phyloP scores from a whole-genome alignment of 805 yeast species.

The Kodamaea fukazawae region DNA sequence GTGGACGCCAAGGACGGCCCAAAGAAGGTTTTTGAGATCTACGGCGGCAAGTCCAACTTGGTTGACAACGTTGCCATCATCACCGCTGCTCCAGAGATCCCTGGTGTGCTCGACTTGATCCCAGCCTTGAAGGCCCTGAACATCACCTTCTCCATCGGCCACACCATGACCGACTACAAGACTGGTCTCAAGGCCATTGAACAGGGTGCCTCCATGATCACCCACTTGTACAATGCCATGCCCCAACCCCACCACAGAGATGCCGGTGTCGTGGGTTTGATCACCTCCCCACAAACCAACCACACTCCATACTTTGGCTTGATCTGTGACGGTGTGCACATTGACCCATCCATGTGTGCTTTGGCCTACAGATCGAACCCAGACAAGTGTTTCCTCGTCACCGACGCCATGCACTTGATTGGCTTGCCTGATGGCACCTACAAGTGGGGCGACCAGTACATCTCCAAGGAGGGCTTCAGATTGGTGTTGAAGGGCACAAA shows the following conservation, averaged over 20 bases:
- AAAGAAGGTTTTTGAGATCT: slow-evolving; percentile 29
- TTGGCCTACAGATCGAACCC: slow-evolving; percentile 51
- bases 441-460: slow-evolving; percentile 48
- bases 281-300: slow-evolving; percentile 27
- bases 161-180: slow-evolving; percentile 40
- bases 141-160: slow-evolving; percentile 46
- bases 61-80: slow-evolving; percentile 38
- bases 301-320: slow-evolving; percentile 50
- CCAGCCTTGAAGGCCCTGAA: slow-evolving; percentile 31
- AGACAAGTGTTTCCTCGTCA: slow-evolving; percentile 52
- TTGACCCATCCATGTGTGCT: slow-evolving; percentile 51
- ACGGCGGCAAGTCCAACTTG: slow-evolving; percentile 34
- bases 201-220: slow-evolving; percentile 57
- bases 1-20: slow-evolving; percentile 34
- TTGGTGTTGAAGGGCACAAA: slow-evolving; percentile 51
- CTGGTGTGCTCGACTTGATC: slow-evolving; percentile 44
- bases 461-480: slow-evolving; percentile 47
- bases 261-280: slow-evolving; percentile 54
- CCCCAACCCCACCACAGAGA: slow-evolving; percentile 59
- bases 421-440: slow-evolving; percentile 59
- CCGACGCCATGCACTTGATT: slow-evolving; percentile 58
- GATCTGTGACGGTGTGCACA: slow-evolving; percentile 59
- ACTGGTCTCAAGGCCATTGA: slow-evolving; percentile 44
- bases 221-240: slow-evolving; percentile 64
- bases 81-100: slow-evolving; percentile 53